Conservation (phyloP, 1,139 yeast genomes). For the Arxiozyma heterogenica region DNA sequence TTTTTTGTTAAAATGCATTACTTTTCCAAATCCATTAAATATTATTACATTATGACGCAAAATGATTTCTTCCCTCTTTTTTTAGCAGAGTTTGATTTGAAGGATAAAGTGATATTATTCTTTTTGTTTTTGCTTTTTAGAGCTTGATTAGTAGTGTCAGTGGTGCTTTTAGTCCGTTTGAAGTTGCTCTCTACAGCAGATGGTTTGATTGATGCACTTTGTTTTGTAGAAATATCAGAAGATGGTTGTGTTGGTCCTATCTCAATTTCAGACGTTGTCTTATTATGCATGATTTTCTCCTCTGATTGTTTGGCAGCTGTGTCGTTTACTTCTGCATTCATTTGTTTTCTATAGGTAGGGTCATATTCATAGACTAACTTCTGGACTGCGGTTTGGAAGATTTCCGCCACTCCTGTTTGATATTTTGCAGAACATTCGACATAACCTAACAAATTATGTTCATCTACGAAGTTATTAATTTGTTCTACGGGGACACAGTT, state of each 20-base stretch:
- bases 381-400: slow-evolving; percentile 73
- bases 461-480: slow-evolving; percentile 60
- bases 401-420: slow-evolving; percentile 74
- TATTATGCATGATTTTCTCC: too few species aligned
- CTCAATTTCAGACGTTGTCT: neutral
- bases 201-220: too few species aligned
- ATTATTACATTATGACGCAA: slow-evolving; percentile 28
- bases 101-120: neutral
- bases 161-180: neutral
- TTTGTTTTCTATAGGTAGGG: neutral
- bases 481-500: slow-evolving; percentile 36
- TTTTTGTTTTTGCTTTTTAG: neutral
- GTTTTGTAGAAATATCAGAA: neutral
- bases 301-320: neutral
- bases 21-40: neutral
- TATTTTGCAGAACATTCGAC: slow-evolving; percentile 92
- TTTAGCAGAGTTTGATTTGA: slow-evolving; percentile 2
- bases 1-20: neutral
- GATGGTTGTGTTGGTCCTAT: neutral
- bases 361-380: slow-evolving; percentile 41
- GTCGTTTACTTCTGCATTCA: slow-evolving; percentile 29
- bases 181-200: too few species aligned
- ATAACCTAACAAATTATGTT: slow-evolving; percentile 64
- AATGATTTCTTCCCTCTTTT: slow-evolving; percentile 30
- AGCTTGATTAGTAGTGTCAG: neutral